Base-by-base conservation (phyloP, 495 filamentous ascomycete species). In the Annulohypoxylon nitens region DNA sequence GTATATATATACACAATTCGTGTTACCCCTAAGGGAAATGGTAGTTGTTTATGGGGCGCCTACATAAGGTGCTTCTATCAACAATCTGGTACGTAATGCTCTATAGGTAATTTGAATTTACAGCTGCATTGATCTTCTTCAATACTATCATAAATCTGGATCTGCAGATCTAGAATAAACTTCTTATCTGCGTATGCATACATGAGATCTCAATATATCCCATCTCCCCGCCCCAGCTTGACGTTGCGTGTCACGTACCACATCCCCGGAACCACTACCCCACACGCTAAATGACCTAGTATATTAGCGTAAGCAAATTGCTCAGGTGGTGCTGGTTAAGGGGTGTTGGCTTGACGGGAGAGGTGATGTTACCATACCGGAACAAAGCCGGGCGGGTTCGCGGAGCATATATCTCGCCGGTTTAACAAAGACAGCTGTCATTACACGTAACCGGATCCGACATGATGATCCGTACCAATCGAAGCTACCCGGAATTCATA, bases 341-440 rank as follows among this genome's bases (percentile, higher is more conserved):
- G 30, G 30, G 30, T 30, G 30, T 30, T 30, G 30, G 30, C 5
- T 30, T 30, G 30, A 30, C 41, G 41, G 37, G 37, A 6, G 20
- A 20, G n/a, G 61, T 64, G 61, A 64, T 64, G 36, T 64, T 41
- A 64, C 45, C n/a, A 14, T 25, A 10, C 33, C 37, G 45, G 33
- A 51, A n/a, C 10, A 36, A 16, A 12, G 39, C 18, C 8, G 23
- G 14, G 4, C 33, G 11, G 34, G 20, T 7, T 6, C 8, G 10
- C 61, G 61, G 61, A 9, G 45, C 45, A 25, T 64, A 12, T 55
- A 55, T 64, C 36, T 26, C 23, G 14, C 62, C 48, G 50, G 48
- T 18, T 45, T 14, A 5, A n/a, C 39, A 9, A 12, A 41, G 34
- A 36, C 34, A 36, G 6, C 34, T 10, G 34, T 36, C 34, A 47